Base-by-base conservation (phyloP, 2,329 filamentous ascomycete genomes). In the Monosporascus sp. region DNA sequence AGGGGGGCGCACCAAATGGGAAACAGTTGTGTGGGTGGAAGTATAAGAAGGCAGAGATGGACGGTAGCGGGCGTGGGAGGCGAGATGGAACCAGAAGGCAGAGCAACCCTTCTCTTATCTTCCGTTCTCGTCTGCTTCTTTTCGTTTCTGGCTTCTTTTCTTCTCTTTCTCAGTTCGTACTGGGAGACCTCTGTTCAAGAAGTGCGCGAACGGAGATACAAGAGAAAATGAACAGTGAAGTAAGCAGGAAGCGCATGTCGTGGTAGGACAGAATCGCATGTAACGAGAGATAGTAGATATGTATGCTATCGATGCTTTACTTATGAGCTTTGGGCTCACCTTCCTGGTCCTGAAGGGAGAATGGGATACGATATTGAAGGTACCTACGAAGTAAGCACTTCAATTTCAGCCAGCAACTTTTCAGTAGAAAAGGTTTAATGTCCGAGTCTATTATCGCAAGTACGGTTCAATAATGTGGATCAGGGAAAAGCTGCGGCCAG, bases 1-100 rank as follows among this genome's bases (percentile, higher is more conserved):
- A 57, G 45, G 59, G 56, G 58, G 58, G 55, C 58, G 55, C 60
- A 56, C 56, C 60, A 54, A 52, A 51, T 56, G 52, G 41, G 43
- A 37, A 49, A 52, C 40, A 51, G 53, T 47, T 51, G 40, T 50
- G 45, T 49, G 50, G 53, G 49, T 40, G 47, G 50, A 22, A 51
- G 44, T 5, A 34, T 44, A 44, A 22, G 34, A 37, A 34, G 31
- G 41, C 9, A 43, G 40, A 43, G 19, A 43, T 34, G 31, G 31
- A 14, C 11, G 31, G 31, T 14, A 34, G 31, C n/a, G 40, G 19
- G 19, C 40, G 40, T 43, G 40, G 40, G 19, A 43, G 8, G 40
- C 5, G 7, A 46, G n/a, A 16, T n/a, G 22, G 19, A 9, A n/a
- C 14, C 9, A 27, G 43, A 31, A 46, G 14, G 24, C 43, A 27